A percentile compares a stretch with the other conserved stretches of the same genome.
Evolutionary conservation across 139 green algal genomes (phyloP).

Genomic region (Closterium sp.): DNA sequence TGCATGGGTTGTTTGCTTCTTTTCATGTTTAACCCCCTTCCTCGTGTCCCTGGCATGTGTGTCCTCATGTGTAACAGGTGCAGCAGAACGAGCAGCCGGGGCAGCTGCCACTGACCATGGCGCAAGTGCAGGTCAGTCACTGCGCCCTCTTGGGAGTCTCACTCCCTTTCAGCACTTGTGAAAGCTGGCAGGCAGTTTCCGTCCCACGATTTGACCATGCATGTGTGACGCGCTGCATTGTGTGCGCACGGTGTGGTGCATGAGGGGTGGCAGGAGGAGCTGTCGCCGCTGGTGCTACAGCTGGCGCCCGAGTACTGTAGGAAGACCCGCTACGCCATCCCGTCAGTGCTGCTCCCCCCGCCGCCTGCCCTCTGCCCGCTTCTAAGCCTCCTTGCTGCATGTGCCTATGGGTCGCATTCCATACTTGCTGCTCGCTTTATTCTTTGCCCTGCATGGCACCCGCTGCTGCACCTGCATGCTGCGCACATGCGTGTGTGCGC

Average conservation of each 20-base stretch:
- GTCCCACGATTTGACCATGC: too few relatives aligned
- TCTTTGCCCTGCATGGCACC: too few relatives aligned
- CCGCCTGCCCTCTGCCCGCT: too few relatives aligned
- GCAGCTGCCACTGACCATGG: not conserved
- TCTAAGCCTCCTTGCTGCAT: not conserved
- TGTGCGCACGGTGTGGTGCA: too few relatives aligned
- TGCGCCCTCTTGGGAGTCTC: too few relatives aligned
- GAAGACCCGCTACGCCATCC: slow-evolving; percentile 1
- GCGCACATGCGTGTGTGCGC: too few relatives aligned
- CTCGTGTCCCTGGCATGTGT: not conserved
- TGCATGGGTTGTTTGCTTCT: not conserved
- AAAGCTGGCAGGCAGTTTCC: too few relatives aligned
- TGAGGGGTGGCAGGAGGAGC: slow-evolving; percentile 21
- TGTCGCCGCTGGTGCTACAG: slow-evolving; percentile 51
- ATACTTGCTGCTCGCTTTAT: too few relatives aligned
- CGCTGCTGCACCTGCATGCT: too few relatives aligned
- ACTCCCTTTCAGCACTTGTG: too few relatives aligned
- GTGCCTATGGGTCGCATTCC: not conserved
- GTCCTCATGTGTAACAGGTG: not conserved
- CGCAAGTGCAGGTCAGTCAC: slow-evolving; percentile 4
- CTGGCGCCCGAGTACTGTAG: slow-evolving; percentile 44
- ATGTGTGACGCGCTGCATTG: too few relatives aligned
- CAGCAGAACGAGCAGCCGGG: not conserved
- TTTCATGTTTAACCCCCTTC: not conserved
- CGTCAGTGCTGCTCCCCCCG: slow-evolving; percentile 5